Evolutionary conservation across 2,329 filamentous ascomycete species (phyloP), one percentile per base, ranked within the genome.

Genomic region (Metarhizium brunneum): DNA sequence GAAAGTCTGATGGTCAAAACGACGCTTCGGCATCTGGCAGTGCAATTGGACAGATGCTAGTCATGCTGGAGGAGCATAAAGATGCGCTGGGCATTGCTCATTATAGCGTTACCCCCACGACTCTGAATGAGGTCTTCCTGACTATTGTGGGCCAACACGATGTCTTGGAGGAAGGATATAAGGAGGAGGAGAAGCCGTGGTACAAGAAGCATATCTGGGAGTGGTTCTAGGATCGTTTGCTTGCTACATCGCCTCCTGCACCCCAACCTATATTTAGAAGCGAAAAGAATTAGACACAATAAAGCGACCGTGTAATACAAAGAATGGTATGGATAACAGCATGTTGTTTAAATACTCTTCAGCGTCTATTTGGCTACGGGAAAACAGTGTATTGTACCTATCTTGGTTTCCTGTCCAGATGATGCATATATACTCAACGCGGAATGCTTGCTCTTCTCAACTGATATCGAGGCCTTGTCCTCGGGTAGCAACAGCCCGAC

Each of bases 61-160:
- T 86, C 16, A 65, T 86, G 47, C 74, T 95, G 1, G 92, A 96
- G 70, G 81, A 84, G 62, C 77, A 85, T 58, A 88, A 86, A 63
- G 74, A 82, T 18, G 70, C 72, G 4, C 69, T 96, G 32, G 88
- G 88, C 0, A 79, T 96, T 51, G 87, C 90, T 66, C 90, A 95
- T 69, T 96, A 92, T 70, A 90, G 87, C 52, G 90, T 96, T 60
- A 88, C 83, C 56, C 89, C 90, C 30, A 94, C 90, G 20, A 95
- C 90, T 16, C 73, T 96, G 47, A 92, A 96, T 66, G 89, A 96
- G 70, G 91, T 96, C 0, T 96, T 96, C 70, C 71, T 96, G 68
- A 81, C 80, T 32, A 94, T 96, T 67, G 89, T 95, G 0, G 83
- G 84, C 3, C 81, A 83, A 67, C 85, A 92, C 67, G 82, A 89